These are phyloP conservation scores for Cercospora nicotianae DNA, from an alignment of 2,329 filamentous ascomycete species.

Conservation along the genomic window DNA sequence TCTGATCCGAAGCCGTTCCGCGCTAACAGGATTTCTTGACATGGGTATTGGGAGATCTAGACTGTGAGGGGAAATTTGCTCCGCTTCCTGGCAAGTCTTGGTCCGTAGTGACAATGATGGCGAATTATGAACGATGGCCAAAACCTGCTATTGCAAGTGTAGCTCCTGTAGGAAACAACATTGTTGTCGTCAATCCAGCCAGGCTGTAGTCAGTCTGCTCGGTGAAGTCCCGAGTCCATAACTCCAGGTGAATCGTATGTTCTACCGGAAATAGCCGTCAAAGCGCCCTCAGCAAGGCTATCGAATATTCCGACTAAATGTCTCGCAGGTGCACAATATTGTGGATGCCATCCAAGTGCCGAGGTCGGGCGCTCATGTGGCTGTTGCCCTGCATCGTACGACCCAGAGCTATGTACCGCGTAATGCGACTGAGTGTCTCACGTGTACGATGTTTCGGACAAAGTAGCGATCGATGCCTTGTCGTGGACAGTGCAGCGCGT, in stretches of 20 bases:
- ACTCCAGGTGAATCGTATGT: too few relatives aligned
- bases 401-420: neutral
- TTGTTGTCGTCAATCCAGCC: neutral
- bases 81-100: neutral
- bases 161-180: neutral
- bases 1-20: slow-evolving; percentile 1
- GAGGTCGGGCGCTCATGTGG: neutral
- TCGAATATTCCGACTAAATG: neutral
- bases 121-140: neutral
- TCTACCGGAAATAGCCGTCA: neutral
- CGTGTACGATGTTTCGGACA: neutral
- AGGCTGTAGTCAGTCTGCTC: neutral
- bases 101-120: neutral
- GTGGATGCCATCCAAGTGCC: neutral
- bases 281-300: neutral
- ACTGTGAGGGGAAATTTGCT: neutral
- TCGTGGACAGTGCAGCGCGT: neutral
- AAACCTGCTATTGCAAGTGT: neutral
- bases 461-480: neutral
- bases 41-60: neutral
- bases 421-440: neutral
- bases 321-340: neutral
- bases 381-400: neutral
- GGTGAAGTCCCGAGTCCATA: neutral
- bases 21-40: neutral